A percentile compares a stretch with the other conserved stretches of the same genome.
phyloP scores from a whole-genome alignment of 805 yeast species.

The Kregervanrija pseudodelftensis region DNA sequence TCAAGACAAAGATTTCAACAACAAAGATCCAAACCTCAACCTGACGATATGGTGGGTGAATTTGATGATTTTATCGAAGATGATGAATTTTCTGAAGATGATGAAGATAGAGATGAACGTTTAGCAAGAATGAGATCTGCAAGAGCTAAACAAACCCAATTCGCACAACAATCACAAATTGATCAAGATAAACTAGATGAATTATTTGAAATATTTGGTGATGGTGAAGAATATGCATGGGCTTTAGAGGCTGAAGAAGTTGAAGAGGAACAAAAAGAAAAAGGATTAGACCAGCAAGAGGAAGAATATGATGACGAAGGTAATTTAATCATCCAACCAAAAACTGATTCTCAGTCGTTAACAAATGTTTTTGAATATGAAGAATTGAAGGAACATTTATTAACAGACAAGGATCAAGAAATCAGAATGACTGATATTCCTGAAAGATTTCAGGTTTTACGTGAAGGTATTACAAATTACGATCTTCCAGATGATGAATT shows the following conservation, averaged over 20 bases:
- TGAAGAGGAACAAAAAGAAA: conserved; percentile 51
- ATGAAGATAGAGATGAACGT: conserved; percentile 49
- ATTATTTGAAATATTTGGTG: conserved; percentile 91
- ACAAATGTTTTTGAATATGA: conserved; percentile 92
- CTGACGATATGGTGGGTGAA: conserved; percentile 51
- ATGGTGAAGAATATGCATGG: conserved; percentile 97
- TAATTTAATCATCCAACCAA: conserved; percentile 25
- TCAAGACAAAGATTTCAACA: conserved; percentile 17
- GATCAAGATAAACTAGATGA: conserved; percentile 91
- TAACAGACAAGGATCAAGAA: conserved; percentile 85
- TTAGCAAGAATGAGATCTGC: conserved; percentile 30
- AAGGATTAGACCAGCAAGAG: conserved; percentile 29
- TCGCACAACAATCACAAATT: conserved; percentile 36
- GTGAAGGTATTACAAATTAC: conserved; percentile 59
- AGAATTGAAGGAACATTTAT: conserved; percentile 82
- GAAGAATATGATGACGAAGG: conserved; percentile 34
- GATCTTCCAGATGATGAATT: conserved; percentile 67
- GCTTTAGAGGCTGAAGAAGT: conserved; percentile 85
- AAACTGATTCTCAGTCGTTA: conserved; percentile 44
- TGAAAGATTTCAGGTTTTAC: conserved; percentile 79
- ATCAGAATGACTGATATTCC: conserved; percentile 86
- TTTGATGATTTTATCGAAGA: conserved; percentile 97
- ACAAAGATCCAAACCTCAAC: conserved; percentile 8
- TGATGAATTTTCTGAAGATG: conserved; percentile 91
- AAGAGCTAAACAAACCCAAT: conserved; percentile 24